phyloP scores from a whole-genome alignment of 495 filamentous ascomycete genomes.

The Podospora appendiculata region DNA sequence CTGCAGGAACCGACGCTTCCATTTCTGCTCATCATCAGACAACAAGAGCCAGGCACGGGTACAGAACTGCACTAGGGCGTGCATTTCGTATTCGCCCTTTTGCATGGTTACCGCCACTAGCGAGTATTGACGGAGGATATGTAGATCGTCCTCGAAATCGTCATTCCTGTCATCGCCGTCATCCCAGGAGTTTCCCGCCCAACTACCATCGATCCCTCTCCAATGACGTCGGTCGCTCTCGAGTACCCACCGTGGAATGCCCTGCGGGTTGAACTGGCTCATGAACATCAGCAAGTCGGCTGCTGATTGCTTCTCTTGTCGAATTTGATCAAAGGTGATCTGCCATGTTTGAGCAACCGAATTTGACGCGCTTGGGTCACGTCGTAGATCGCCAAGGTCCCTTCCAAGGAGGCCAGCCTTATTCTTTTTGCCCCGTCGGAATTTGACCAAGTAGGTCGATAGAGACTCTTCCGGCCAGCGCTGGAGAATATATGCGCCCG shows the following conservation, averaged over 20 bases:
- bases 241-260: constrained; percentile 23
- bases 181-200: background rate
- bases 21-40: constrained; percentile 6
- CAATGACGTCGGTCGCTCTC: no score
- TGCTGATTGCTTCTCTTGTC: constrained; percentile 12
- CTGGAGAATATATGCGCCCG: constrained; percentile 27
- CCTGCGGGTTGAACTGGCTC: constrained; percentile 33
- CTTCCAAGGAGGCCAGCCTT: constrained; percentile 21
- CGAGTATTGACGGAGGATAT: constrained; percentile 29
- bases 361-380: background rate
- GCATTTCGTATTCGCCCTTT: constrained; percentile 16
- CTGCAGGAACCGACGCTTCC: constrained; percentile 27
- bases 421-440: constrained; percentile 23
- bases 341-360: background rate
- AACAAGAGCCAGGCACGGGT: background rate
- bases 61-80: constrained; percentile 5
- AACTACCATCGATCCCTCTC: no score
- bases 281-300: constrained; percentile 29
- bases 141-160: constrained; percentile 36
- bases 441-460: constrained; percentile 30
- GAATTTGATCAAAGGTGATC: background rate
- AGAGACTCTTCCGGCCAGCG: constrained; percentile 15
- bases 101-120: constrained; percentile 22
- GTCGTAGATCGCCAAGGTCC: constrained; percentile 4
- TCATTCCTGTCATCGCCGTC: background rate